Percentiles rank a stretch among this genome's conserved stretches.
phyloP scores from a whole-genome alignment of 495 filamentous ascomycete genomes.

The Podospora pseudopauciseta region DNA sequence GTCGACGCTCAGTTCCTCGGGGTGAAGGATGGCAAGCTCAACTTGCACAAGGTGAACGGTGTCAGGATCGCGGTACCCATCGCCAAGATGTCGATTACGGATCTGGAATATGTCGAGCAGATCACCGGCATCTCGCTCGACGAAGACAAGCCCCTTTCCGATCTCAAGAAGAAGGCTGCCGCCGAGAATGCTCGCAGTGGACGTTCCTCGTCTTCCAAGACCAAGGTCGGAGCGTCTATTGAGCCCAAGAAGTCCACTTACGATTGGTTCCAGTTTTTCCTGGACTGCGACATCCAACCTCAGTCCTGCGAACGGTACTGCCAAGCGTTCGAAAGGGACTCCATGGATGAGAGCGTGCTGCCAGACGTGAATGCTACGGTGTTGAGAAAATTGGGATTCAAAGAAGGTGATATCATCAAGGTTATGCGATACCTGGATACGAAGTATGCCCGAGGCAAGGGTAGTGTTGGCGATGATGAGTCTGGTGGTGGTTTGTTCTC shows the following conservation, averaged over 20 bases:
- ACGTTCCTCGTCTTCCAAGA: conserved; percentile 20
- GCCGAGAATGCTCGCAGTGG: conserved; percentile 23
- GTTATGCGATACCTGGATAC: conserved; percentile 86
- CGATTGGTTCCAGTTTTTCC: conserved; percentile 99
- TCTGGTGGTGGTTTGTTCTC: conserved; percentile 76
- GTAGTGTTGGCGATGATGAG: conserved; percentile 59
- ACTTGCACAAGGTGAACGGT: conserved; percentile 95
- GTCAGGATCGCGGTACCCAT: conserved; percentile 97
- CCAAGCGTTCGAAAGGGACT: conserved; percentile 79
- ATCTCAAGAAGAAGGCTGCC: conserved; percentile 54
- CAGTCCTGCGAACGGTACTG: conserved; percentile 93
- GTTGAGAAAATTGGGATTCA: conserved; percentile 80
- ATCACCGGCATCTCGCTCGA: conserved; percentile 84
- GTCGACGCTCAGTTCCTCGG: conserved; percentile 97
- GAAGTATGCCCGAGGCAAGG: conserved; percentile 67
- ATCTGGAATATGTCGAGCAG: conserved; percentile 90
- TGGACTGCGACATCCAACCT: conserved; percentile 82
- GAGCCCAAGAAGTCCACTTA: conserved; percentile 67
- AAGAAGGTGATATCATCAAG: conserved; percentile 93
- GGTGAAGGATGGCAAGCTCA: conserved; percentile 90
- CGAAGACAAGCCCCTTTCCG: conserved; percentile 91
- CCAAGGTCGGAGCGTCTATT: conserved; percentile 47
- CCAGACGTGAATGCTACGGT: conserved; percentile 80
- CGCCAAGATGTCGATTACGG: conserved; percentile 88
- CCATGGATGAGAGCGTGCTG: conserved; percentile 89